Conservation (phyloP, 2,329 filamentous ascomycete genomes). For the Ilyonectria mors-panacis region DNA sequence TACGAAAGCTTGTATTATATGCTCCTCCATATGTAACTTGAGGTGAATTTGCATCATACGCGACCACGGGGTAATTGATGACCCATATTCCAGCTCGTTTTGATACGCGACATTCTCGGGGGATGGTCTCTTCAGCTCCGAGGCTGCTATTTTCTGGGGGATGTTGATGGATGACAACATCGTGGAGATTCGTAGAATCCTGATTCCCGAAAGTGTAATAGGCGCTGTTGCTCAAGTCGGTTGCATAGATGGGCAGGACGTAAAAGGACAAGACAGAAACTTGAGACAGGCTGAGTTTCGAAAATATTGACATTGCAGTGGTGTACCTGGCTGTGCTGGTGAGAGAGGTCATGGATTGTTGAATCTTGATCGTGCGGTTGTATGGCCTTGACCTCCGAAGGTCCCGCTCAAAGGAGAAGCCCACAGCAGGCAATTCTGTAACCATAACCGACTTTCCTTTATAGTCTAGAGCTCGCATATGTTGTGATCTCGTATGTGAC, state of each 20-base stretch:
- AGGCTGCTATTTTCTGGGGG: no score
- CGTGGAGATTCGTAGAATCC: no score
- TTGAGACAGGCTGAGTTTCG: constrained; percentile 12
- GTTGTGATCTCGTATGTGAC: background rate
- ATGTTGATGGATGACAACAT: no score
- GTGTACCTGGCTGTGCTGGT: constrained; percentile 10
- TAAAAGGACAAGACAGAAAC: constrained; percentile 12
- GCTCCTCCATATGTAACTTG: no score
- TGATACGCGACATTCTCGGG: no score
- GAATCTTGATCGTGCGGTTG: background rate
- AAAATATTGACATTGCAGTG: constrained; percentile 12
- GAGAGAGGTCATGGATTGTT: background rate
- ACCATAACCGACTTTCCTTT: background rate
- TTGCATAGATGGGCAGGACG: background rate
- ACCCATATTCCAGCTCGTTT: no score
- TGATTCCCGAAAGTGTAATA: background rate
- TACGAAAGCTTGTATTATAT: no score
- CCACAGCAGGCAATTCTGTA: background rate
- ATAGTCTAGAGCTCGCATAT: background rate
- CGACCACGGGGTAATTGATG: no score
- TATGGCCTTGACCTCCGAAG: background rate
- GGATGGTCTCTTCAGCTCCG: no score
- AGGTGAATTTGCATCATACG: no score
- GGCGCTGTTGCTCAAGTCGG: constrained; percentile 7
- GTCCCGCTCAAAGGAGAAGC: constrained; percentile 3